Conservation (phyloP, 768 basidiomycete species). For the Pleurotus platypus region DNA sequence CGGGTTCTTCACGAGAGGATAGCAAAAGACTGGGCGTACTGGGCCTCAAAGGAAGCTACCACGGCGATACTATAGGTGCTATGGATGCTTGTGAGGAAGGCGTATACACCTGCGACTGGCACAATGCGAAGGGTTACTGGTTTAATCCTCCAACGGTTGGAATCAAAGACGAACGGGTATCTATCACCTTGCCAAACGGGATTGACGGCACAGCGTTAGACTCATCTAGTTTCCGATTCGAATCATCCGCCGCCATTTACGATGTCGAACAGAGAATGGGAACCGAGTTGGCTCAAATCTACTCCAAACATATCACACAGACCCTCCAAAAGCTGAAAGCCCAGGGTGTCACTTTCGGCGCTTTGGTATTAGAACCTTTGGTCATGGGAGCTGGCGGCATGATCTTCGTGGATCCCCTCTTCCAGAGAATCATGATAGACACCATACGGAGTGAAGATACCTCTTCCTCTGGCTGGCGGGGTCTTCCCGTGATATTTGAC, state of each 20-base stretch:
- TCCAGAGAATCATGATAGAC: slow-evolving; percentile 86
- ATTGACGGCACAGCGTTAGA: slow-evolving; percentile 27
- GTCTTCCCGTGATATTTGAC: slow-evolving; percentile 90
- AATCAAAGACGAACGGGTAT: slow-evolving; percentile 55
- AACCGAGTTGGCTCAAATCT: slow-evolving; percentile 59
- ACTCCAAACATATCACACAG: slow-evolving; percentile 54
- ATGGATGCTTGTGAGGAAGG: slow-evolving; percentile 96
- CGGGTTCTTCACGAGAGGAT: slow-evolving; percentile 29
- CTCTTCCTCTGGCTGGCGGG: slow-evolving; percentile 44
- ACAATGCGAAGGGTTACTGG: slow-evolving; percentile 89
- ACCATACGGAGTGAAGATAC: slow-evolving; percentile 54
- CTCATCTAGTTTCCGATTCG: not conserved
- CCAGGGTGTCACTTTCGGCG: slow-evolving; percentile 51
- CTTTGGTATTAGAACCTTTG: slow-evolving; percentile 86
- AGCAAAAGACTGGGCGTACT: slow-evolving; percentile 64
- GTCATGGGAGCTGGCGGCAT: slow-evolving; percentile 96
- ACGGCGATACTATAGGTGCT: slow-evolving; percentile 95
- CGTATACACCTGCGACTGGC: slow-evolving; percentile 95
- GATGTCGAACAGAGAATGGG: slow-evolving; percentile 59
- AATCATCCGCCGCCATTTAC: slow-evolving; percentile 39
- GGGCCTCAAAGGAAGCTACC: slow-evolving; percentile 90
- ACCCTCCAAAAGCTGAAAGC: slow-evolving; percentile 44
- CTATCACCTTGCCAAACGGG: slow-evolving; percentile 51
- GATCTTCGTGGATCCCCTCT: slow-evolving; percentile 96
- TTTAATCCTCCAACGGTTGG: slow-evolving; percentile 83